A percentile compares a stretch with the other conserved stretches of the same genome.
These are phyloP conservation scores for Hymenoscyphus occultus DNA, from an alignment of 2,329 filamentous ascomycete genomes.

Conservation along the genomic window DNA sequence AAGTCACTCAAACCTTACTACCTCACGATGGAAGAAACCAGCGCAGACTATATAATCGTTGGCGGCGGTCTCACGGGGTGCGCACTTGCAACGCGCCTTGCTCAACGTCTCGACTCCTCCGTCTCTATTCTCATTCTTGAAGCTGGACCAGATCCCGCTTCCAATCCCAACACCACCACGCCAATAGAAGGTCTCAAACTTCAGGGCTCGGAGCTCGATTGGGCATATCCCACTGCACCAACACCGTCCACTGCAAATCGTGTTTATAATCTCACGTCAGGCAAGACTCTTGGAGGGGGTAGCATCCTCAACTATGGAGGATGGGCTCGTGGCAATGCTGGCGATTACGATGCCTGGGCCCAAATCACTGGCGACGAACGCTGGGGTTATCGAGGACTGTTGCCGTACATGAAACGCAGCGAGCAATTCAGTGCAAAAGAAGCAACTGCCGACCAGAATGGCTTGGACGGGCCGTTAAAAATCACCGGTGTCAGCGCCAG, in stretches of 20 bases:
- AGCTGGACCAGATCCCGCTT: slow-evolving; percentile 8
- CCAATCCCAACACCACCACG: not conserved
- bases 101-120: not conserved
- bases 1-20: too few relatives aligned
- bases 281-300: slow-evolving; percentile 35
- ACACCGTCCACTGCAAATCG: slow-evolving; percentile 26
- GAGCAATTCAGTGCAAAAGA: slow-evolving; percentile 34
- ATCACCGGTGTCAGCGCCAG: not conserved
- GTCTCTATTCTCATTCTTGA: slow-evolving; percentile 6
- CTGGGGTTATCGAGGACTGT: slow-evolving; percentile 47
- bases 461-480: slow-evolving; percentile 26
- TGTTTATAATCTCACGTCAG: slow-evolving; percentile 31
- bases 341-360: slow-evolving; percentile 48
- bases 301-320: slow-evolving; percentile 40
- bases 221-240: slow-evolving; percentile 37
- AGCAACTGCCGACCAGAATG: slow-evolving; percentile 30
- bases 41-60: slow-evolving; percentile 10
- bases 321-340: slow-evolving; percentile 44
- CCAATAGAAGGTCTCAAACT: not conserved
- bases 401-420: slow-evolving; percentile 44
- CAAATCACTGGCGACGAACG: slow-evolving; percentile 39
- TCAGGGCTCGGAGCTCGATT: slow-evolving; percentile 31
- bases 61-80: slow-evolving; percentile 7
- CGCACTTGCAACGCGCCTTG: slow-evolving; percentile 18
- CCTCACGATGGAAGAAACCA: too few relatives aligned